These are phyloP conservation scores for Sorghum bicolor DNA, from an alignment of 176 grass and related monocot species.

Conservation along the genomic window DNA sequence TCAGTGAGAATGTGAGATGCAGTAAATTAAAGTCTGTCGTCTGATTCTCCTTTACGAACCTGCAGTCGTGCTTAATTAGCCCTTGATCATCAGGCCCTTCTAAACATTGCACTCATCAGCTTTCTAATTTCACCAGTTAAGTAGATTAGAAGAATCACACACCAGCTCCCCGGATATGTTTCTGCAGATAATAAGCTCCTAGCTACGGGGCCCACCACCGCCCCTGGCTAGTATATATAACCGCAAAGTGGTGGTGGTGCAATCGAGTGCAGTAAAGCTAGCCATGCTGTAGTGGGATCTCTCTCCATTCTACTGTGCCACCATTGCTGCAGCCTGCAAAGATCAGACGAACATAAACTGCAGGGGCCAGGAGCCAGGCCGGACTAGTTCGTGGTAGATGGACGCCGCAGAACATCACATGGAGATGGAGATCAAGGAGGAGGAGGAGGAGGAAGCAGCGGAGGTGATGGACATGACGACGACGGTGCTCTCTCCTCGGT, in stretches of 20 bases:
- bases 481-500: slow-evolving; percentile 34
- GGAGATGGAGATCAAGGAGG: slow-evolving; percentile 12
- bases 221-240: slow-evolving; percentile 29
- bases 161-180: slow-evolving; percentile 13
- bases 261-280: slow-evolving; percentile 29
- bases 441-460: neutral
- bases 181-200: slow-evolving; percentile 15
- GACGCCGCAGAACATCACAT: neutral
- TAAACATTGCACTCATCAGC: neutral
- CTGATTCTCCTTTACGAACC: neutral
- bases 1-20: neutral
- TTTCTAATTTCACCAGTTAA: slow-evolving; percentile 1
- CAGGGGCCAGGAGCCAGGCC: neutral
- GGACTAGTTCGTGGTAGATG: neutral
- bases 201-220: slow-evolving; percentile 11
- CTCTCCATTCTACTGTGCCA: slow-evolving; percentile 7
- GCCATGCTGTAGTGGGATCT: slow-evolving; percentile 20
- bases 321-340: neutral
- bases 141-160: slow-evolving; percentile 29
- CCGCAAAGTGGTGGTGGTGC: slow-evolving; percentile 30
- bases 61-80: slow-evolving; percentile 15
- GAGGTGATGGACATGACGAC: neutral
- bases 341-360: neutral
- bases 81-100: neutral
- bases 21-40: neutral